Percentiles rank a stretch among this genome's conserved stretches.
Conservation (phyloP, 2,329 filamentous ascomycete genomes). For the Aureobasidium lini region DNA sequence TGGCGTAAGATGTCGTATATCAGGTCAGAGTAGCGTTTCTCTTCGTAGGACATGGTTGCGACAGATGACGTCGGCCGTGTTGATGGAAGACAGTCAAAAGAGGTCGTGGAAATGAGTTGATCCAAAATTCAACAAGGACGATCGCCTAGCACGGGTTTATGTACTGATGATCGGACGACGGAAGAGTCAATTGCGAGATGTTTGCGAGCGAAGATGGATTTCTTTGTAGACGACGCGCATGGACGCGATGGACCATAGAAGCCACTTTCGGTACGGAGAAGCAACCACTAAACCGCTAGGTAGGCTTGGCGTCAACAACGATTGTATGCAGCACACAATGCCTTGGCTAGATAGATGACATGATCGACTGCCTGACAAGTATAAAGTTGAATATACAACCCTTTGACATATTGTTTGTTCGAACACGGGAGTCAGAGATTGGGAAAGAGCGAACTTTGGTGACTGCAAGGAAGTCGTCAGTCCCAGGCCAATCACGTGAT, state of each 20-base stretch:
- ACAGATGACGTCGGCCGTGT: slow-evolving; percentile 30
- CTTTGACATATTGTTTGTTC: slow-evolving; percentile 6
- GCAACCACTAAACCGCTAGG: not conserved
- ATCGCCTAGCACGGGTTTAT: not conserved
- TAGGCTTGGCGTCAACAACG: not conserved
- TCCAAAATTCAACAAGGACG: not conserved
- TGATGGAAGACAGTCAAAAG: not conserved
- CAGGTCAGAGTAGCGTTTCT: slow-evolving; percentile 30
- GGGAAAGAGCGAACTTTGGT: not conserved
- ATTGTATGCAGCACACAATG: not conserved
- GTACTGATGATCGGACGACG: not conserved
- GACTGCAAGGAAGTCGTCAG: not conserved
- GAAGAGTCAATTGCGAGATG: not conserved
- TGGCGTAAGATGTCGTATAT: slow-evolving; percentile 55
- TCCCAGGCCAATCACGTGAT: not conserved
- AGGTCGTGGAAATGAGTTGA: not conserved
- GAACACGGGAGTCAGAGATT: not conserved
- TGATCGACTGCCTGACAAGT: not conserved
- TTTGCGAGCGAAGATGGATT: not conserved
- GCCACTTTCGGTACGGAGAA: slow-evolving; percentile 4
- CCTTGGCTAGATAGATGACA: not conserved
- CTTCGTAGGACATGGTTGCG: slow-evolving; percentile 14
- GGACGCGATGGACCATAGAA: not conserved
- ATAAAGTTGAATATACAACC: not conserved
- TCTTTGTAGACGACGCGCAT: slow-evolving; percentile 9